phyloP scores from a whole-genome alignment of 108 stramenopile species.

The Heterococcus sp. region DNA sequence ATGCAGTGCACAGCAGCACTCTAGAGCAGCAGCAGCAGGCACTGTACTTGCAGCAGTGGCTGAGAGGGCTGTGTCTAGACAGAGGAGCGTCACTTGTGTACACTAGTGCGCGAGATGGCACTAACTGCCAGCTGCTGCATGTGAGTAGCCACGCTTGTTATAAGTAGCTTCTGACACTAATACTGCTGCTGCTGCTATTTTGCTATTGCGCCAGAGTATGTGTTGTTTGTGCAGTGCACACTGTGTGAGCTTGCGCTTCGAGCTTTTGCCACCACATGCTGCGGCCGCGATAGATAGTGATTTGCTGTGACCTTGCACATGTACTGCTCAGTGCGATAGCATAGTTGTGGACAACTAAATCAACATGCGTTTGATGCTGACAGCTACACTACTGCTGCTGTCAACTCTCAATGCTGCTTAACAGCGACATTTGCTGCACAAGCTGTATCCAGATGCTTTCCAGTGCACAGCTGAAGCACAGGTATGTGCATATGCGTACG shows the following conservation, averaged over 20 bases:
- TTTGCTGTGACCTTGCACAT: background rate
- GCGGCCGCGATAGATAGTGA: background rate
- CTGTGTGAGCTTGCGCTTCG: background rate
- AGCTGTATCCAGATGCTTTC: background rate
- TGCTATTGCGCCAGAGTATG: background rate
- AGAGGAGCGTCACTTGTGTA: conserved; percentile 41
- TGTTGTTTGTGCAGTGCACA: background rate
- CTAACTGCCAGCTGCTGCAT: conserved; percentile 24
- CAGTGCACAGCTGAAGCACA: background rate
- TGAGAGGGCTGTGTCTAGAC: conserved; percentile 24
- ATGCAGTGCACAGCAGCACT: conserved; percentile 35
- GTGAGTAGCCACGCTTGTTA: background rate
- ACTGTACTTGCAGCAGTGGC: conserved; percentile 29
- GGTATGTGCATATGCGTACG: background rate
- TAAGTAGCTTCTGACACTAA: background rate
- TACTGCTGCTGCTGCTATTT: background rate
- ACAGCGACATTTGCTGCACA: background rate
- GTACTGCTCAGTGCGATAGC: background rate
- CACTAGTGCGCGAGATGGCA: conserved; percentile 27
- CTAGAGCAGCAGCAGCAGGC: conserved; percentile 40
- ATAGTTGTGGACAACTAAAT: no score
- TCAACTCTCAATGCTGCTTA: background rate
- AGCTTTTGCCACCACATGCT: background rate
- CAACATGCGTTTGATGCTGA: no score
- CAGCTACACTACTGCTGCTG: background rate